Conservation (phyloP, 1,139 yeast genomes). For the Candida anutae region DNA sequence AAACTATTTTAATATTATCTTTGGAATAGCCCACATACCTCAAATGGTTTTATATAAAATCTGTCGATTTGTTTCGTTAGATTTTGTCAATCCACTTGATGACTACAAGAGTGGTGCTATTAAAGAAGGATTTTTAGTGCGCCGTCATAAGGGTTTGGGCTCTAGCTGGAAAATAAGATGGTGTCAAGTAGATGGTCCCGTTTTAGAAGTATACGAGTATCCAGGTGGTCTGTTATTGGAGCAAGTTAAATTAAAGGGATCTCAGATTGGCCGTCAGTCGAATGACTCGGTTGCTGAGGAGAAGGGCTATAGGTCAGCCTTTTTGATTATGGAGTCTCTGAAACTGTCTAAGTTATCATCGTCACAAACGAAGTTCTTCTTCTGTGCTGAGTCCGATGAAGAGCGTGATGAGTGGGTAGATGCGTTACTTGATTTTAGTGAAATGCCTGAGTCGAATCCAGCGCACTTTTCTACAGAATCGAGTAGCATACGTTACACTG, state of each 20-base stretch:
- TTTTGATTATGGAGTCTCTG: conserved; percentile 59
- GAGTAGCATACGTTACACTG: conserved; percentile 3
- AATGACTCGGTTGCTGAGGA: conserved; percentile 56
- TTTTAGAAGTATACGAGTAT: conserved; percentile 51
- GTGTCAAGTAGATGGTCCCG: conserved; percentile 64
- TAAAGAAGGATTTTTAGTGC: conserved; percentile 64
- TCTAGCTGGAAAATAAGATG: conserved; percentile 67
- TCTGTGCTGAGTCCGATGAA: conserved; percentile 76
- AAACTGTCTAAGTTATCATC: conserved; percentile 47
- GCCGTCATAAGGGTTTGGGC: conserved; percentile 52
- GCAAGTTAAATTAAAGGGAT: conserved; percentile 46
- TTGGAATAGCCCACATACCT: conserved; percentile 58
- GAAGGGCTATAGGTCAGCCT: conserved; percentile 71
- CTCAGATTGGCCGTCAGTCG: conserved; percentile 62
- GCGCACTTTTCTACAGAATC: conserved; percentile 3
- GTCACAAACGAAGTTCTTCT: conserved; percentile 51
- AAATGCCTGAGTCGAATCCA: conserved; percentile 1
- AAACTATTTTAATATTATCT: conserved; percentile 53
- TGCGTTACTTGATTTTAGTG: conserved; percentile 42
- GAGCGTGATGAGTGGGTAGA: conserved; percentile 79
- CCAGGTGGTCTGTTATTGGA: conserved; percentile 58
- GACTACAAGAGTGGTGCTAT: conserved; percentile 47
- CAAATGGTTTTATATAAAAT: conserved; percentile 43
- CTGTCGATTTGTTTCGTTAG: conserved; percentile 62
- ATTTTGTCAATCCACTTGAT: conserved; percentile 59